Conservation (phyloP, 140 eudicot genomes). For the Erigeron philadelphicus region DNA sequence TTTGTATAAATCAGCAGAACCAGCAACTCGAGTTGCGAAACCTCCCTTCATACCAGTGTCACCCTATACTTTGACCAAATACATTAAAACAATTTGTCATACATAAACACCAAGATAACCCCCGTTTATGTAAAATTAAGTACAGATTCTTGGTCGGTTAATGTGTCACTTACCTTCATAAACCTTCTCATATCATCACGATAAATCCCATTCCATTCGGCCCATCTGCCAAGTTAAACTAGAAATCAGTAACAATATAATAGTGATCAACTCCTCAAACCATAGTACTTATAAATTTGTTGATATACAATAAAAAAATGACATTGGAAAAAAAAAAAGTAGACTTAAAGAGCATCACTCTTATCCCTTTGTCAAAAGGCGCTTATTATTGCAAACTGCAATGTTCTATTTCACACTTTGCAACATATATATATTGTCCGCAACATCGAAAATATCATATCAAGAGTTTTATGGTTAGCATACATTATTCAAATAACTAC, state of each 20-base stretch:
- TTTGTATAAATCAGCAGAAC: constrained; percentile 90
- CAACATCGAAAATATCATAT: background rate
- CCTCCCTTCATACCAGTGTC: constrained; percentile 86
- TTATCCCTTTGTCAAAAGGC: background rate
- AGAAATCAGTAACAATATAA: background rate
- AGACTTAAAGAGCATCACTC: background rate
- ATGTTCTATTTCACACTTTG: constrained; percentile 14
- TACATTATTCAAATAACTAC: background rate
- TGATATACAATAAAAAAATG: background rate
- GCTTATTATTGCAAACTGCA: background rate
- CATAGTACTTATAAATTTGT: background rate
- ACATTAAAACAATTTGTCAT: background rate
- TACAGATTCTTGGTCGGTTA: background rate
- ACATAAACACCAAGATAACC: constrained; percentile 16
- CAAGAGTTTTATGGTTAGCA: background rate
- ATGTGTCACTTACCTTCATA: constrained; percentile 53
- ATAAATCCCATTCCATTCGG: constrained; percentile 97
- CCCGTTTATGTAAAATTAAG: constrained; percentile 3
- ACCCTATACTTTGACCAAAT: constrained; percentile 48
- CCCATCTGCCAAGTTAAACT: constrained; percentile 65
- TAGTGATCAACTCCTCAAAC: constrained; percentile 12
- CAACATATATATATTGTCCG: constrained; percentile 17
- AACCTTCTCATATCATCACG: constrained; percentile 90
- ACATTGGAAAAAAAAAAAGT: background rate
- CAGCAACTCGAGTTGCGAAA: constrained; percentile 89